Evolutionary conservation across 768 basidiomycete genomes (phyloP), one percentile per base, ranked within the genome.

Genomic region (Podaxis mareebaensis): DNA sequence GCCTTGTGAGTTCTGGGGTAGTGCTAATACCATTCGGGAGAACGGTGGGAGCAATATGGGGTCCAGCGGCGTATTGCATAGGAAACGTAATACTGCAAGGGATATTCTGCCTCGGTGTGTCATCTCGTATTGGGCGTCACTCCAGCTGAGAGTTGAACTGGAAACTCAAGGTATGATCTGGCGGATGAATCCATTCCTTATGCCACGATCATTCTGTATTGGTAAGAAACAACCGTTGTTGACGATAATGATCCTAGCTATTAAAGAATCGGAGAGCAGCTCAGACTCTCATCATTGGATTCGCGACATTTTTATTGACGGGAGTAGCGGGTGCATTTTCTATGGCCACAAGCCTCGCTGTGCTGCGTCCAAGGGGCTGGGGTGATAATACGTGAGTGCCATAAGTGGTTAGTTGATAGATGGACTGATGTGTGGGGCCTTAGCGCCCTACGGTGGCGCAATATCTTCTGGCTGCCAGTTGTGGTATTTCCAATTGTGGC

Each of bases 121-220:
- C 40, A n/a, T 30, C 13, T 61, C n/a, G 39, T 44, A 7, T 20
- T 52, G 26, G 28, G 24, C 36, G n/a, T 60, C 30, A 8, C 52
- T 39, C 33, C 38, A 39, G 36, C 15, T 26, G 11, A 52, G 7
- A 26, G 28, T 49, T 59, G 24, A 46, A 24, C 17, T 33, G 20
- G 24, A 48, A 42, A 22, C 24, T 28, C 8, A 54, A 89, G 89
- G 88, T 11, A 81, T 90, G 73, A 77, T 86, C 13, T 89, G 85
- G 79, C 71, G 74, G 56, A 89, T 90, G 88, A 76, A 86, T 66
- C 85, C 88, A 0, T 76, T 74, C 54, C 69, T 63, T 20, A 90
- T 90, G 87, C 85, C 87, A 8, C 73, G 69, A 39, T 66, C 69
- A 30, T 89, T 90, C 66, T 90, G 89, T 67, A 73, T 83, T 39